Percentiles rank a stretch among this genome's conserved stretches.
These are phyloP conservation scores for Penicillium sp. DNA, from an alignment of 2,329 filamentous ascomycete genomes.

Conservation along the genomic window DNA sequence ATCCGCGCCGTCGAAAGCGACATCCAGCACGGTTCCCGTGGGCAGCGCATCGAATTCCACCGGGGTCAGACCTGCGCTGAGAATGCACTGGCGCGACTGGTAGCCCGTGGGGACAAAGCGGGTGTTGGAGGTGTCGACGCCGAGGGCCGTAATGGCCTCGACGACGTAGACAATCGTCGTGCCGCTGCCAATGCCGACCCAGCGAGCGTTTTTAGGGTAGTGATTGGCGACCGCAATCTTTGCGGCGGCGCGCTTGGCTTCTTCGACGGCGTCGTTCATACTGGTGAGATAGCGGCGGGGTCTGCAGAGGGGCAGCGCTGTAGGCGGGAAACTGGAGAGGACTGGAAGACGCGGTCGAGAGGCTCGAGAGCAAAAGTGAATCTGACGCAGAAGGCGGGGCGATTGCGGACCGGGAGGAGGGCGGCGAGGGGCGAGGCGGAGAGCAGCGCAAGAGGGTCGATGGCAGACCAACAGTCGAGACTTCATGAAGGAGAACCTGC, in stretches of 20 bases:
- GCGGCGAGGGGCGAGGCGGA: conserved; percentile 4
- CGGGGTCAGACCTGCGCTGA: conserved; percentile 68
- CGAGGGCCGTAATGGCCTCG: conserved; percentile 54
- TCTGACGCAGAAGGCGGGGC: neutral
- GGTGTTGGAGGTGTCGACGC: conserved; percentile 51
- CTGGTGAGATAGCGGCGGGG: conserved; percentile 22
- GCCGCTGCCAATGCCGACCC: conserved; percentile 60
- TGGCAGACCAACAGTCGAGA: conserved; percentile 1
- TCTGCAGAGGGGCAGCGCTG: conserved; percentile 2
- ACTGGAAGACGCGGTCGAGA: neutral
- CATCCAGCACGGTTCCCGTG: conserved; percentile 61
- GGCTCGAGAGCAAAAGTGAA: neutral
- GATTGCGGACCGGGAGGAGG: conserved; percentile 1
- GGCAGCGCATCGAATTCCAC: conserved; percentile 73
- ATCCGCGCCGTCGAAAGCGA: conserved; percentile 93
- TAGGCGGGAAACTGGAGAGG: neutral
- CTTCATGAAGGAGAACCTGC: neutral
- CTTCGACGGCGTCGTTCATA: conserved; percentile 45
- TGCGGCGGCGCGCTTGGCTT: conserved; percentile 56
- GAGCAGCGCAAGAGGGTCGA: neutral
- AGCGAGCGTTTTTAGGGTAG: conserved; percentile 52
- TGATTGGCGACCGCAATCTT: conserved; percentile 54
- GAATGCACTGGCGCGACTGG: conserved; percentile 82
- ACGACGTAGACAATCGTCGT: conserved; percentile 64
- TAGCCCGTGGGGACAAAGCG: conserved; percentile 88